Percentiles rank a stretch among this genome's conserved stretches.
These are phyloP conservation scores for Lentinula edodes DNA, from an alignment of 768 basidiomycete genomes.

Conservation along the genomic window DNA sequence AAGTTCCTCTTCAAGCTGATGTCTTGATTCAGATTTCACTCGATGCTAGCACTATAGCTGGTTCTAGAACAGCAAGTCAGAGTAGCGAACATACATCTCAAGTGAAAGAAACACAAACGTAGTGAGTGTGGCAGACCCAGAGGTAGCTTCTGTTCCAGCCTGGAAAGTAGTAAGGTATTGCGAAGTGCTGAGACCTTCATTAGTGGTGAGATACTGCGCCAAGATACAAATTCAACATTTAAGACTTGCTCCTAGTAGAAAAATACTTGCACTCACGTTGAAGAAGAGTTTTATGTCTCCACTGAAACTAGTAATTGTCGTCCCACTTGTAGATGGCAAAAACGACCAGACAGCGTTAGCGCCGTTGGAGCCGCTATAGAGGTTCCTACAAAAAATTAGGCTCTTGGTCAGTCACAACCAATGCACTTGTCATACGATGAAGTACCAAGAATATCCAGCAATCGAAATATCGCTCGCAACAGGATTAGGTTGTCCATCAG, in stretches of 20 bases:
- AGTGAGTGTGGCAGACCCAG: constrained; percentile 47
- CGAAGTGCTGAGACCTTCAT: constrained; percentile 38
- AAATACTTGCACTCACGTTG: not conserved
- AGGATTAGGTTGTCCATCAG: constrained; percentile 40
- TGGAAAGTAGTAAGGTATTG: constrained; percentile 57
- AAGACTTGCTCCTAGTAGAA: constrained; percentile 25
- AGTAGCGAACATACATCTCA: not conserved
- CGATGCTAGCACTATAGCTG: not conserved
- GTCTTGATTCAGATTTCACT: not conserved
- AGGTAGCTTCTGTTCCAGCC: constrained; percentile 59
- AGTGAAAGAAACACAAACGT: constrained; percentile 34
- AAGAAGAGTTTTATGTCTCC: constrained; percentile 2
- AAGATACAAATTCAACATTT: constrained; percentile 46
- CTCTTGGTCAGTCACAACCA: no score
- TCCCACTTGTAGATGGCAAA: constrained; percentile 21
- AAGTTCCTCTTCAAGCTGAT: no score
- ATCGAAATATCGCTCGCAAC: constrained; percentile 38
- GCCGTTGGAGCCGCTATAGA: constrained; percentile 4
- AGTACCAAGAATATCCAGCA: constrained; percentile 45
- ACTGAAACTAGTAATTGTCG: constrained; percentile 2
- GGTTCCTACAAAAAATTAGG: constrained; percentile 13
- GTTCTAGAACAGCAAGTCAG: not conserved
- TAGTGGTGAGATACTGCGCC: constrained; percentile 44
- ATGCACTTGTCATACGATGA: not conserved
- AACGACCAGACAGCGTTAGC: constrained; percentile 2